Evolutionary conservation across 2,329 filamentous ascomycete species (phyloP).

Genomic region (Trichoderma polysporum): DNA sequence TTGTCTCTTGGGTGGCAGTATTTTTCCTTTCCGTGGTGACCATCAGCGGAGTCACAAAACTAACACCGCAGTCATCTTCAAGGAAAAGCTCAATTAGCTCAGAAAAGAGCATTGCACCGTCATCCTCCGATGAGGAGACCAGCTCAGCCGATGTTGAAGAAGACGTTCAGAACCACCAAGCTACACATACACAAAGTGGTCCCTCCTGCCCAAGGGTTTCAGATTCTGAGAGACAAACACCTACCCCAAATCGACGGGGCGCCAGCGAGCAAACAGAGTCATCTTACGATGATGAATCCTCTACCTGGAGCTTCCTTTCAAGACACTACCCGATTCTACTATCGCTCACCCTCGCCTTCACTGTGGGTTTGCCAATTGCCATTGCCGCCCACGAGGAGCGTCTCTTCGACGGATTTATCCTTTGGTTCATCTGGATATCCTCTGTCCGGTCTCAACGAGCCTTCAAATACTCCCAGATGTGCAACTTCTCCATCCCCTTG

Average conservation of each 20-base stretch:
- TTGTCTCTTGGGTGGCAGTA: conserved; percentile 32
- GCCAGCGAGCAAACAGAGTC: not conserved
- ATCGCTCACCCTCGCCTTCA: conserved; percentile 35
- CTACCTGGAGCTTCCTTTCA: conserved; percentile 18
- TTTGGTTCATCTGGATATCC: conserved; percentile 52
- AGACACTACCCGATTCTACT: conserved; percentile 30
- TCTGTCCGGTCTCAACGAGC: conserved; percentile 40
- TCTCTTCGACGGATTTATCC: conserved; percentile 46
- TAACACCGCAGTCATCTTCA: not conserved
- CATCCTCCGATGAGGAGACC: not conserved
- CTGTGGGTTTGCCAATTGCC: conserved; percentile 45
- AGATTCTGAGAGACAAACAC: conserved; percentile 14
- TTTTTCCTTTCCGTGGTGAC: conserved; percentile 31
- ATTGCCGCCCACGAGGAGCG: conserved; percentile 34
- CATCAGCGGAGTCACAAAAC: not conserved
- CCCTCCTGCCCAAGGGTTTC: not conserved
- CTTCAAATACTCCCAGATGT: conserved; percentile 32
- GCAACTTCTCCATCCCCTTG: conserved; percentile 19
- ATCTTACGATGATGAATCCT: not conserved
- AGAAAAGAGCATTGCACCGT: not conserved
- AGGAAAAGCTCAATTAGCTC: conserved; percentile 4
- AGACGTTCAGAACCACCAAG: not conserved
- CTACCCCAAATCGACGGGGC: not conserved
- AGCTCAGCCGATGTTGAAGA: not conserved
- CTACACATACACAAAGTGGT: not conserved